A percentile compares a stretch with the other conserved stretches of the same genome.
Evolutionary conservation across 768 basidiomycete species (phyloP).

Genomic region (Panus rudis): DNA sequence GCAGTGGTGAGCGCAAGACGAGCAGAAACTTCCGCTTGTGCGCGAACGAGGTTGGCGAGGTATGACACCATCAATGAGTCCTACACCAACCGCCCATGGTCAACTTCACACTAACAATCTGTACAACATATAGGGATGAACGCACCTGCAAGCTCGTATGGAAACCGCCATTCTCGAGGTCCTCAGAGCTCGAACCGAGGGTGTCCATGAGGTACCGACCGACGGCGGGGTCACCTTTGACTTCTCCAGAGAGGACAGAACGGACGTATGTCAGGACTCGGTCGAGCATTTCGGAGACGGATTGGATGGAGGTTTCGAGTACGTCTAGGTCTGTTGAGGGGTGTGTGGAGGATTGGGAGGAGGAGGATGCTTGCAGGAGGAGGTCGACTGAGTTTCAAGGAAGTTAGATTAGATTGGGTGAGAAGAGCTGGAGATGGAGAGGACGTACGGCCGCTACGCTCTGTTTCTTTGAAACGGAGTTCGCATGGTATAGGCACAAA

Average conservation of each 20-base stretch:
- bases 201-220: constrained; percentile 91
- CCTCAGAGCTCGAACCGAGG: constrained; percentile 61
- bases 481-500: constrained; percentile 91
- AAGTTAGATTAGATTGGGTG: constrained; percentile 5
- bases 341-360: constrained; percentile 37
- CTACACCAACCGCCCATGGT: constrained; percentile 31
- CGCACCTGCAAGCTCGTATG: constrained; percentile 67
- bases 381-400: constrained; percentile 60
- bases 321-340: constrained; percentile 66
- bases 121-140: constrained; percentile 4
- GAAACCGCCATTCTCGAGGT: constrained; percentile 67
- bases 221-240: constrained; percentile 73
- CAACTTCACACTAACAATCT: background rate
- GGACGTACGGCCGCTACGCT: constrained; percentile 77
- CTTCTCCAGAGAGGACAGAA: constrained; percentile 70
- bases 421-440: background rate
- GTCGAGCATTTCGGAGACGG: constrained; percentile 74
- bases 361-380: constrained; percentile 44
- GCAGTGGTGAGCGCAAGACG: constrained; percentile 71
- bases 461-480: constrained; percentile 74
- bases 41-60: constrained; percentile 85
- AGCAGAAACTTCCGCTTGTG: constrained; percentile 88
- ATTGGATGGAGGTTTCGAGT: constrained; percentile 65
- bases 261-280: constrained; percentile 82
- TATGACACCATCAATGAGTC: constrained; percentile 95